Percentiles rank a stretch among this genome's conserved stretches.
These are phyloP conservation scores for Colletotrichum viniferum DNA, from an alignment of 2,329 filamentous ascomycete genomes.

Conservation along the genomic window DNA sequence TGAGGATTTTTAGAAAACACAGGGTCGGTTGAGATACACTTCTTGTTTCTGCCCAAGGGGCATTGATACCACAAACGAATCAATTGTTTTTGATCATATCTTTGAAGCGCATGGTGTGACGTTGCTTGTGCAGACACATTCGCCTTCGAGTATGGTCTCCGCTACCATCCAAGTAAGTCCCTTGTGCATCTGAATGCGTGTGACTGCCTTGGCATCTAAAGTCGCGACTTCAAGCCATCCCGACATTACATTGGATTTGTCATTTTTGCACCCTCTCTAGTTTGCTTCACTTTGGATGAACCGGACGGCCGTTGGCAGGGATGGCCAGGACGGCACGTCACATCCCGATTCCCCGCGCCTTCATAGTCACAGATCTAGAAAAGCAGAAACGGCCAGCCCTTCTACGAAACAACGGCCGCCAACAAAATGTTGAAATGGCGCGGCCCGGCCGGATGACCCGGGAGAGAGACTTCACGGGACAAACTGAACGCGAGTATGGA, in stretches of 20 bases:
- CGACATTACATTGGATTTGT: not conserved
- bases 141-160: not conserved
- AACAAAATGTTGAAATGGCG: not conserved
- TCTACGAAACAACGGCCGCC: not conserved
- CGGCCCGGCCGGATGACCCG: not conserved
- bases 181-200: not conserved
- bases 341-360: not conserved
- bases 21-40: not conserved
- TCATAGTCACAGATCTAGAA: not conserved
- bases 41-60: not conserved
- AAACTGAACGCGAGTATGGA: not conserved
- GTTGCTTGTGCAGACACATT: not conserved
- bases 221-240: not conserved
- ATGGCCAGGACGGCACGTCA: not conserved
- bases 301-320: not conserved
- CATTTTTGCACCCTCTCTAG: not conserved
- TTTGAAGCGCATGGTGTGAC: not conserved
- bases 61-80: conserved; percentile 3
- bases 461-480: not conserved
- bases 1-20: conserved; percentile 2
- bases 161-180: not conserved
- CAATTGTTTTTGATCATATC: not conserved
- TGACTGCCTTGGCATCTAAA: not conserved
- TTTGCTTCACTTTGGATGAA: not conserved
- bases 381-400: not conserved